Percentiles rank a stretch among this genome's conserved stretches.
Conservation (phyloP, 176 grass and related monocot species). For the Eremochloa ophiuroides region DNA sequence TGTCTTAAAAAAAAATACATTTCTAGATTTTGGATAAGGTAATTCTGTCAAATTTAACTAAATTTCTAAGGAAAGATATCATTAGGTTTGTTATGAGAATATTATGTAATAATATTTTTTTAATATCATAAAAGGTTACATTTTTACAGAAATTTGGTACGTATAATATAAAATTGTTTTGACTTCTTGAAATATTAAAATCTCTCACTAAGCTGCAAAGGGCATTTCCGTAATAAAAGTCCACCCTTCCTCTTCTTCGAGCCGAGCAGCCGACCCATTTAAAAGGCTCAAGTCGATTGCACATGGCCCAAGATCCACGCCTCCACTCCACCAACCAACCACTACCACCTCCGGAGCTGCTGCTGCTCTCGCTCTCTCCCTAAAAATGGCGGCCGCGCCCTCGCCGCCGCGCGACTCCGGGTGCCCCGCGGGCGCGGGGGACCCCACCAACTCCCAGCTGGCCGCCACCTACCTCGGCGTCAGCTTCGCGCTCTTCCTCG, state of each 20-base stretch:
- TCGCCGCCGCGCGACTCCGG: background rate
- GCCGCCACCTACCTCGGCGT: conserved; percentile 57
- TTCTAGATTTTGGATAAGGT: too few species aligned
- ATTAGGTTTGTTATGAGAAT: too few species aligned
- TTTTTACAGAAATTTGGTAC: too few species aligned
- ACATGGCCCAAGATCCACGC: conserved; percentile 28
- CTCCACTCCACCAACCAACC: background rate
- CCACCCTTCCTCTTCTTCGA: background rate
- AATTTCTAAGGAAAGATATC: too few species aligned
- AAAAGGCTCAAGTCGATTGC: background rate
- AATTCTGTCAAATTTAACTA: too few species aligned
- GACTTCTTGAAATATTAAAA: too few species aligned
- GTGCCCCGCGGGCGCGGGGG: background rate
- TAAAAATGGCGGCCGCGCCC: conserved; percentile 19
- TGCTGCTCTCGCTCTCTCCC: background rate
- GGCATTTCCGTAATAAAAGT: too few species aligned
- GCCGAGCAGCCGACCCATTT: background rate
- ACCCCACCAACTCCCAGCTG: background rate
- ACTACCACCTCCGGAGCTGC: background rate
- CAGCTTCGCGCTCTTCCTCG: conserved; percentile 65
- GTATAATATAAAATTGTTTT: too few species aligned
- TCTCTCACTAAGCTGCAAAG: too few species aligned
- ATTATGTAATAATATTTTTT: too few species aligned
- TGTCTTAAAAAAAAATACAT: too few species aligned
- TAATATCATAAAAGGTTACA: too few species aligned